These are phyloP conservation scores for Dorcoceras hygrometricum DNA, from an alignment of 257 asterid genomes.

Conservation along the genomic window DNA sequence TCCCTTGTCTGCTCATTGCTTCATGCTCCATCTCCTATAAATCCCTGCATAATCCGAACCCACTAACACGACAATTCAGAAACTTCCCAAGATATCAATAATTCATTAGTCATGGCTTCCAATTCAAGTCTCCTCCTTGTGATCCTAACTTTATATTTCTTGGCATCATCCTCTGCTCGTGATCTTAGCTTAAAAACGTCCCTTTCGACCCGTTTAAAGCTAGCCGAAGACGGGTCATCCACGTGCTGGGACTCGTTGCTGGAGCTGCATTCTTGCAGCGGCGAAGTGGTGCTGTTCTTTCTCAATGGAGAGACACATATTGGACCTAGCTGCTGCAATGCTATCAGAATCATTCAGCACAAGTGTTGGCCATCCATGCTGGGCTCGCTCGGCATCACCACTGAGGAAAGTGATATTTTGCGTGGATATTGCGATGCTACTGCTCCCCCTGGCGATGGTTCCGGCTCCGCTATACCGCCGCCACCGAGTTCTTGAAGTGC, in stretches of 20 bases:
- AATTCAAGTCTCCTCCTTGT: conserved; percentile 23
- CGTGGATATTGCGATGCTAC: conserved; percentile 63
- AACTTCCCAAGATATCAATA: neutral
- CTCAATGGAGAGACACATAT: conserved; percentile 65
- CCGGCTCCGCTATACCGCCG: conserved; percentile 15
- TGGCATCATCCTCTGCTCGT: conserved; percentile 36
- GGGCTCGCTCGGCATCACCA: conserved; percentile 54
- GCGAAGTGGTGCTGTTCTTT: conserved; percentile 58
- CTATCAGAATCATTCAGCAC: conserved; percentile 47
- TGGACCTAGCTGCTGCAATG: conserved; percentile 54
- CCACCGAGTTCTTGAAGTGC: conserved; percentile 18
- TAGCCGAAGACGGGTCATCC: conserved; percentile 39
- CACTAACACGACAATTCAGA: neutral
- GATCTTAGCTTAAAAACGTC: conserved; percentile 22
- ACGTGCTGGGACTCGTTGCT: conserved; percentile 63
- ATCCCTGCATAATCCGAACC: neutral
- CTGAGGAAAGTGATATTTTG: conserved; percentile 51
- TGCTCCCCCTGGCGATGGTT: neutral
- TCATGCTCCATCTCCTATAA: conserved; percentile 24
- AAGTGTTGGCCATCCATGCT: conserved; percentile 75
- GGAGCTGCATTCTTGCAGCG: conserved; percentile 67
- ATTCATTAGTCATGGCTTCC: conserved; percentile 30
- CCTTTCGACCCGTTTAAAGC: conserved; percentile 31
- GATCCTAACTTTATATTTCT: conserved; percentile 8
- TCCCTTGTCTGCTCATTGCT: conserved; percentile 22